These are phyloP conservation scores for Cyathus olla DNA, from an alignment of 1,284 basidiomycete genomes.

Conservation along the genomic window DNA sequence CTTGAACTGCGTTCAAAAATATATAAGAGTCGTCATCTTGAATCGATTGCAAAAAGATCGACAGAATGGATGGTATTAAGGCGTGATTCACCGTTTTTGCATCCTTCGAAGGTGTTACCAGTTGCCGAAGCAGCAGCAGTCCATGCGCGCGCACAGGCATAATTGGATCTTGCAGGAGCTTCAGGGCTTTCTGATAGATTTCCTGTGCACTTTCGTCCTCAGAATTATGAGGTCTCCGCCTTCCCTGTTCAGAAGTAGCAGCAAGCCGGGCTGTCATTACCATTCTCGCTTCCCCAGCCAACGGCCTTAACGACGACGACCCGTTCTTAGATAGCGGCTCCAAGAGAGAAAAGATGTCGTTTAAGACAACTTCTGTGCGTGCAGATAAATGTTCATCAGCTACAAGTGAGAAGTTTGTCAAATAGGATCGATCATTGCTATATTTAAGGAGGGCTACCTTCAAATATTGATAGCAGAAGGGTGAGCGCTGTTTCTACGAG, in stretches of 20 bases:
- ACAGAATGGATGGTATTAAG: conserved; percentile 85
- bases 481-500: conserved; percentile 83
- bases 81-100: conserved; percentile 60
- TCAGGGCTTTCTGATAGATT: conserved; percentile 89
- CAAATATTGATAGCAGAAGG: conserved; percentile 83
- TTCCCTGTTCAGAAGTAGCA: conserved; percentile 55
- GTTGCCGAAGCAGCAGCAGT: conserved; percentile 82
- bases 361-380: conserved; percentile 69
- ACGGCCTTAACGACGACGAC: conserved; percentile 61
- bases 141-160: conserved; percentile 98
- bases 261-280: conserved; percentile 85
- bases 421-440: background rate
- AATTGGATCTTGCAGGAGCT: conserved; percentile 90
- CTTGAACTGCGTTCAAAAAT: conserved; percentile 94
- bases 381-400: conserved; percentile 80
- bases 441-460: conserved; percentile 63
- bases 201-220: conserved; percentile 61
- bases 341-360: conserved; percentile 78
- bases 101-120: conserved; percentile 61
- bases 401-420: conserved; percentile 33
- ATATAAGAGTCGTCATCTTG: conserved; percentile 97
- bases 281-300: conserved; percentile 84
- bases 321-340: conserved; percentile 63
- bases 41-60: conserved; percentile 88
- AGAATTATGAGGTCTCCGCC: conserved; percentile 32